Evolutionary conservation across 805 yeast genomes (phyloP).

Genomic region (Candida ovalis): DNA sequence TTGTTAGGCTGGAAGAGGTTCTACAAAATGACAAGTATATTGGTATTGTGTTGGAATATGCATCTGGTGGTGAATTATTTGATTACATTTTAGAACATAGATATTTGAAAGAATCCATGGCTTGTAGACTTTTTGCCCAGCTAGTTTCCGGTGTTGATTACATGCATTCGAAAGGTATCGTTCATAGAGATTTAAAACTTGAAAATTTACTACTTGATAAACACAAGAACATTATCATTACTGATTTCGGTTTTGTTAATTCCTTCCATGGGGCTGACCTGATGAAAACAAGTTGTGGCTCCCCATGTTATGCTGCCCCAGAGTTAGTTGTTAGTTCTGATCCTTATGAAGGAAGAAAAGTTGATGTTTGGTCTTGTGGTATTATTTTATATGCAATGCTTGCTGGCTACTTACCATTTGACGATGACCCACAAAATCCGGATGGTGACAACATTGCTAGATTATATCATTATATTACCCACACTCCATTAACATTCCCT

Average conservation of each 20-base stretch:
- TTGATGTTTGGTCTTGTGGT: constrained; percentile 97
- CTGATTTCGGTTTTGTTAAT: constrained; percentile 95
- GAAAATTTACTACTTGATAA: constrained; percentile 77
- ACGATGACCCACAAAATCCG: constrained; percentile 95
- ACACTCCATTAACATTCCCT: constrained; percentile 91
- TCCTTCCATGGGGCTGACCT: constrained; percentile 69
- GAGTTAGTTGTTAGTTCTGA: constrained; percentile 84
- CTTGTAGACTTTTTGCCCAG: constrained; percentile 88
- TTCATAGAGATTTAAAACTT: constrained; percentile 73
- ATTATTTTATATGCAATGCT: constrained; percentile 94
- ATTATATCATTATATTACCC: constrained; percentile 85
- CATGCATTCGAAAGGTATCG: constrained; percentile 75
- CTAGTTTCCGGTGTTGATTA: constrained; percentile 91
- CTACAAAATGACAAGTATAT: constrained; percentile 91
- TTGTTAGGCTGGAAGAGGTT: constrained; percentile 87
- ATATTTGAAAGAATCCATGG: constrained; percentile 79
- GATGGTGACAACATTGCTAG: constrained; percentile 93
- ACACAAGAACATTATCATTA: constrained; percentile 78
- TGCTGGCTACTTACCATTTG: constrained; percentile 95
- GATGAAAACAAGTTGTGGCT: constrained; percentile 94
- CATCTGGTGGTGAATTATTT: constrained; percentile 95
- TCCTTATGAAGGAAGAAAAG: constrained; percentile 89
- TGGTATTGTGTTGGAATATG: constrained; percentile 94
- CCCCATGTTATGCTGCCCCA: constrained; percentile 99
- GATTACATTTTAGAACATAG: constrained; percentile 87